Conservation (phyloP, 208 protist species). For the Trypanosoma caninum region DNA sequence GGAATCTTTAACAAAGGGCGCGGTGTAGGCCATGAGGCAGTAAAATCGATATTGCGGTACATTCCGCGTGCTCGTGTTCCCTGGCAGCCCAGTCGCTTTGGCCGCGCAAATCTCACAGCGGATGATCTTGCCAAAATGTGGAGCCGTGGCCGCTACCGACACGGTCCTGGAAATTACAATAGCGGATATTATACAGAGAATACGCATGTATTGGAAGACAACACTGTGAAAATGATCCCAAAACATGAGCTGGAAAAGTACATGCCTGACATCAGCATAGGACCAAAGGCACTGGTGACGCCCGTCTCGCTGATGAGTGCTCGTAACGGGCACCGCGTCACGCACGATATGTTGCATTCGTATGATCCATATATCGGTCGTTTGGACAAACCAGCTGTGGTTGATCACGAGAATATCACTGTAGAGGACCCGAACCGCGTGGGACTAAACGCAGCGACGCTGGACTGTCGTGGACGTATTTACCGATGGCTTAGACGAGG, state of each 20-base stretch:
- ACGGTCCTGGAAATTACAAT: constrained; percentile 81
- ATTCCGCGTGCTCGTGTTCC: constrained; percentile 82
- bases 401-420: constrained; percentile 88
- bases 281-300: constrained; percentile 83
- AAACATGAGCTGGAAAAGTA: constrained; percentile 89
- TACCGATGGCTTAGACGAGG: constrained; percentile 87
- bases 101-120: constrained; percentile 75
- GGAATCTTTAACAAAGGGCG: constrained; percentile 75
- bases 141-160: constrained; percentile 74
- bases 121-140: constrained; percentile 72
- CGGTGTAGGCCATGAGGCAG: constrained; percentile 50
- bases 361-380: constrained; percentile 86
- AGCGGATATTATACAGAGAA: constrained; percentile 88
- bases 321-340: constrained; percentile 86
- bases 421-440: constrained; percentile 83
- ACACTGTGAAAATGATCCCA: constrained; percentile 75
- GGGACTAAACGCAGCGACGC: constrained; percentile 84
- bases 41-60: constrained; percentile 74
- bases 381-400: constrained; percentile 63
- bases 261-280: constrained; percentile 88
- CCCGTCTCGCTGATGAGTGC: constrained; percentile 88
- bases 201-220: constrained; percentile 78
- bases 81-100: constrained; percentile 86
- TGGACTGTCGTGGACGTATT: constrained; percentile 84
- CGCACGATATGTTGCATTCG: constrained; percentile 88